These are phyloP conservation scores for Halenospora varia DNA, from an alignment of 495 filamentous ascomycete species.

Conservation along the genomic window DNA sequence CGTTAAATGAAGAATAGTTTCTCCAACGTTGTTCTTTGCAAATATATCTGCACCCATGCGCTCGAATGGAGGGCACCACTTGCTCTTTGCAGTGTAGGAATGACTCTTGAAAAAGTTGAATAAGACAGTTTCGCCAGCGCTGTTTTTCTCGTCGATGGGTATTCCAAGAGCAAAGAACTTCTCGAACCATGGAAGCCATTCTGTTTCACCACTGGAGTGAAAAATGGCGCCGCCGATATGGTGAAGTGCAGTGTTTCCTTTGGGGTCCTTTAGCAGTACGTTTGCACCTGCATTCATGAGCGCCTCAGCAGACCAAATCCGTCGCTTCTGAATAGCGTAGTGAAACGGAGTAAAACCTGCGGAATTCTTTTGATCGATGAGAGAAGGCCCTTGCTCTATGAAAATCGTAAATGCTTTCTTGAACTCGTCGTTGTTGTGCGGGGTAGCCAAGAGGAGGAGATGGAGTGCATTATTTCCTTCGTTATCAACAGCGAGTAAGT, in stretches of 20 bases:
- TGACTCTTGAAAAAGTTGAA: slow-evolving; percentile 17
- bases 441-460: slow-evolving; percentile 11
- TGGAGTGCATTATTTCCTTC: slow-evolving; percentile 27
- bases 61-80: background rate
- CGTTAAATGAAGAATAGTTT: background rate
- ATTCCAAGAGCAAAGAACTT: slow-evolving; percentile 19
- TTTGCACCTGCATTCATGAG: slow-evolving; percentile 22
- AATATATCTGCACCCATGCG: background rate
- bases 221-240: background rate
- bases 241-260: slow-evolving; percentile 26
- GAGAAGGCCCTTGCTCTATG: background rate
- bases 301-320: background rate
- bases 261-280: slow-evolving; percentile 5
- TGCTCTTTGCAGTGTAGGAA: too few relatives aligned
- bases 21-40: background rate
- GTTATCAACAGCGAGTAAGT: slow-evolving; percentile 23
- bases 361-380: slow-evolving; percentile 11
- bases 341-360: slow-evolving; percentile 16
- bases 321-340: slow-evolving; percentile 8
- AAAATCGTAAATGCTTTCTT: slow-evolving; percentile 1
- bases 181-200: background rate
- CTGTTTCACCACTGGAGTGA: background rate
- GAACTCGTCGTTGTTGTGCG: slow-evolving; percentile 18
- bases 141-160: slow-evolving; percentile 28
- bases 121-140: slow-evolving; percentile 27